Evolutionary conservation across 2,329 filamentous ascomycete species (phyloP).

Genomic region (Remersonia thermophila): DNA sequence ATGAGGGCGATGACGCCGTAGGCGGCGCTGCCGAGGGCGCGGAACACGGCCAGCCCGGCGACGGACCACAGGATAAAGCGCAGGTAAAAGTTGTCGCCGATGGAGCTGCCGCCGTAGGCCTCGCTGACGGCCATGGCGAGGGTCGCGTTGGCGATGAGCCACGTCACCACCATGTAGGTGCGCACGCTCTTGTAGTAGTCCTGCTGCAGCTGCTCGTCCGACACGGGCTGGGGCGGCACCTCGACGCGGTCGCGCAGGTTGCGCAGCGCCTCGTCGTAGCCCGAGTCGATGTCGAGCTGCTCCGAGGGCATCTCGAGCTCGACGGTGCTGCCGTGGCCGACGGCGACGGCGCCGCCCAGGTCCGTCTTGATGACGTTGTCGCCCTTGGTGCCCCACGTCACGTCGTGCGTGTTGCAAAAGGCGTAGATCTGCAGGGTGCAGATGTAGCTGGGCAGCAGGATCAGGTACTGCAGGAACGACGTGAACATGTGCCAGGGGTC

Average conservation of each 20-base stretch:
- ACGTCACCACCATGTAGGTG: slow-evolving; percentile 93
- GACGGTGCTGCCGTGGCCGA: slow-evolving; percentile 64
- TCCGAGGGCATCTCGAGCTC: slow-evolving; percentile 96
- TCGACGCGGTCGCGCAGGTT: slow-evolving; percentile 90
- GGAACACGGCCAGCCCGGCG: slow-evolving; percentile 73
- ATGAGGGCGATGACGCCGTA: slow-evolving; percentile 77
- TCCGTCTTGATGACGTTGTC: slow-evolving; percentile 93
- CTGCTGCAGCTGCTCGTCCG: slow-evolving; percentile 80
- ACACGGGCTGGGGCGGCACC: slow-evolving; percentile 48
- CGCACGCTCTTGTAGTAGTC: slow-evolving; percentile 97
- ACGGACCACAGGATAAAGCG: slow-evolving; percentile 90
- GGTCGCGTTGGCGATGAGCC: slow-evolving; percentile 86
- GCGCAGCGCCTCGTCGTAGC: slow-evolving; percentile 91
- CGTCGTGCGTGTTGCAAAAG: slow-evolving; percentile 98
- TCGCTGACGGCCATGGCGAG: slow-evolving; percentile 90
- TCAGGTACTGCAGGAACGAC: slow-evolving; percentile 79
- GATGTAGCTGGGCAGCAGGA: slow-evolving; percentile 84
- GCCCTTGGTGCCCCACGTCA: slow-evolving; percentile 97
- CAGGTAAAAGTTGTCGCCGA: slow-evolving; percentile 79
- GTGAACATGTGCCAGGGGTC: slow-evolving; percentile 99
- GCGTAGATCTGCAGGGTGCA: slow-evolving; percentile 97
- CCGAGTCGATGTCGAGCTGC: slow-evolving; percentile 94
- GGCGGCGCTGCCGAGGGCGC: slow-evolving; percentile 66
- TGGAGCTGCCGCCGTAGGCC: slow-evolving; percentile 58
- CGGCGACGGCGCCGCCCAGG: slow-evolving; percentile 75